Evolutionary conservation across 345 rosid species (phyloP).

Genomic region (Gossypium anomalum): DNA sequence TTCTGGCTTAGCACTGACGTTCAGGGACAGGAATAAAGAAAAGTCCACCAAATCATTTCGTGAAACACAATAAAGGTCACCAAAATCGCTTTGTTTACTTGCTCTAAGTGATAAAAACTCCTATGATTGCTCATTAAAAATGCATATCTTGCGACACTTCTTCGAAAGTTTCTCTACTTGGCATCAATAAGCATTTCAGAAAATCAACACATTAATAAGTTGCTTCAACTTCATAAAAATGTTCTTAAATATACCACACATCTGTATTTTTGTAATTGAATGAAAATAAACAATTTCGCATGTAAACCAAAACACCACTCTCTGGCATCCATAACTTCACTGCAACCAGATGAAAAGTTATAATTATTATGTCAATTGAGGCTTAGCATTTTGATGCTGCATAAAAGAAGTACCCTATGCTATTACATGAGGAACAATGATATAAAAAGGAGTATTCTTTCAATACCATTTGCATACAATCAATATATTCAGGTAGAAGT

Average conservation of each 20-base stretch:
- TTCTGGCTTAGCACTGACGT: conserved; percentile 8
- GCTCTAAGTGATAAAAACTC: not conserved
- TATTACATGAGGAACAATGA: not conserved
- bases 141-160: not conserved
- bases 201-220: not conserved
- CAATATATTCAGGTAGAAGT: not conserved
- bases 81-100: not conserved
- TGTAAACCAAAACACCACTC: not conserved
- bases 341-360: not conserved
- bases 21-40: not conserved
- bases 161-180: not conserved
- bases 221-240: not conserved
- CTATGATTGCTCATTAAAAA: not conserved
- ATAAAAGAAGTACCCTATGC: not conserved
- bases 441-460: not conserved
- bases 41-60: not conserved
- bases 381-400: not conserved
- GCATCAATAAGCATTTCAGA: not conserved
- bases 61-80: not conserved
- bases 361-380: not conserved
- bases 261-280: not conserved
- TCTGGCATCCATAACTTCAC: not conserved
- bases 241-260: not conserved
- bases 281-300: not conserved
- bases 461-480: not conserved